Evolutionary conservation across 805 yeast genomes (phyloP), one percentile per base, ranked within the genome.

Genomic region (Candida patagonica): DNA sequence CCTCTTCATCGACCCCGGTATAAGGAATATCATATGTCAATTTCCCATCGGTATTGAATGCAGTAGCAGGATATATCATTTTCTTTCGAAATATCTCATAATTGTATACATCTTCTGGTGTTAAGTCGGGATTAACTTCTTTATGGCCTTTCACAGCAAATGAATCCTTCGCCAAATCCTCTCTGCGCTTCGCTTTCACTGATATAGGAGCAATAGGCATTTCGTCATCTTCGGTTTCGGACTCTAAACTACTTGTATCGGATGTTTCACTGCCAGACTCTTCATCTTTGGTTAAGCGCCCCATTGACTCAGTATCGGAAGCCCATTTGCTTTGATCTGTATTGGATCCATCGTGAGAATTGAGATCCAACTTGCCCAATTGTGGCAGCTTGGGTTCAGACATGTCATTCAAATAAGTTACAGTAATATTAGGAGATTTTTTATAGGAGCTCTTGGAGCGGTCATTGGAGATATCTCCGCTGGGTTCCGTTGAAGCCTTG

Each of bases 1-100:
- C 73, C 53, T 78, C 82, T 56, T 78, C 86, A 17, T 67, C 67
- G 26, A 78, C 84, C 7, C 78, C 69, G 1, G 86, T 78, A 54
- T 79, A 79, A 1, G 85, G 85, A n/a, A 76, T 56, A 9, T 52
- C 57, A 17, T 54, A 60, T 19, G 37, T 44, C 39, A 30, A 37
- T 15, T 50, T 40, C 15, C 40, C 45, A 17, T 48, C 53, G 13
- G 47, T 52, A 37, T 60, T 60, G 38, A 55, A 55, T 23, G 67
- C 70, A 29, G 75, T 70, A 44, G 69, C 71, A 25, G 79, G 78
- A 38, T 78, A 73, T 30, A 79, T 75, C 35, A 79, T 66, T 49
- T 76, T 74, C 45, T 70, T 66, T 48, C 79, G 68, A 59, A 75
- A 76, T 3, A 70, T 65, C 22, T 75, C 76, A 55, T 74, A 76